Conservation (phyloP, 805 yeast species). For the Candida easanensis region DNA sequence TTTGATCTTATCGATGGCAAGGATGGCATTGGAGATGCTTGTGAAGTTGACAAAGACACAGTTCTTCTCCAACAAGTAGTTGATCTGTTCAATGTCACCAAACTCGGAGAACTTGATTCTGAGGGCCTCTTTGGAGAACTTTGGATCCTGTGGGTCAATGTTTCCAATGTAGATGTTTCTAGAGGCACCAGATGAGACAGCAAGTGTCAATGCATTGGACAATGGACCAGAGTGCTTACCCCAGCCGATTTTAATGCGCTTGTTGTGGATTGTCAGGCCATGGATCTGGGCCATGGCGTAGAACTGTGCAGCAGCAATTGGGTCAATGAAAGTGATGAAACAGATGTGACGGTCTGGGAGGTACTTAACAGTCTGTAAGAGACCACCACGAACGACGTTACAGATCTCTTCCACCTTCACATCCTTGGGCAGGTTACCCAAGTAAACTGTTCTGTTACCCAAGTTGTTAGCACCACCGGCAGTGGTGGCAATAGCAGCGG, state of each 20-base stretch:
- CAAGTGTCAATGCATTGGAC: conserved; percentile 80
- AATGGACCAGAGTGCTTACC: conserved; percentile 95
- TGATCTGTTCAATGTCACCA: conserved; percentile 95
- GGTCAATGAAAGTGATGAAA: conserved; percentile 93
- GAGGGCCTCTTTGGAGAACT: conserved; percentile 55
- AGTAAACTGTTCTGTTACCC: conserved; percentile 90
- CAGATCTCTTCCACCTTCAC: conserved; percentile 90
- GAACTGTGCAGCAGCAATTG: conserved; percentile 96
- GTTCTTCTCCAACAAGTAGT: conserved; percentile 60
- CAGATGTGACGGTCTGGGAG: conserved; percentile 86
- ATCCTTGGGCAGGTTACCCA: conserved; percentile 87
- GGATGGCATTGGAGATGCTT: conserved; percentile 84
- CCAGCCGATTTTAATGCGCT: conserved; percentile 94
- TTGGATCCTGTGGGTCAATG: conserved; percentile 39
- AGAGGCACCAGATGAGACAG: conserved; percentile 91
- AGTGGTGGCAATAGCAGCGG: conserved; percentile 93
- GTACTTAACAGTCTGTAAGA: conserved; percentile 78
- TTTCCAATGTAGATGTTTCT: conserved; percentile 89
- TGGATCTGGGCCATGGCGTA: conserved; percentile 91
- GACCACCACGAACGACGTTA: conserved; percentile 94
- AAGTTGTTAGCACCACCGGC: conserved; percentile 91
- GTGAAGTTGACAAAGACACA: conserved; percentile 34
- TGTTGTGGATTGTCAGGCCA: conserved; percentile 80
- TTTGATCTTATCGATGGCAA: conserved; percentile 89
- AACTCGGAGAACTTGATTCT: conserved; percentile 72